Percentiles rank a stretch among this genome's conserved stretches.
phyloP scores from a whole-genome alignment of 2,329 filamentous ascomycete species.

The Cladosporium cucumerinum region DNA sequence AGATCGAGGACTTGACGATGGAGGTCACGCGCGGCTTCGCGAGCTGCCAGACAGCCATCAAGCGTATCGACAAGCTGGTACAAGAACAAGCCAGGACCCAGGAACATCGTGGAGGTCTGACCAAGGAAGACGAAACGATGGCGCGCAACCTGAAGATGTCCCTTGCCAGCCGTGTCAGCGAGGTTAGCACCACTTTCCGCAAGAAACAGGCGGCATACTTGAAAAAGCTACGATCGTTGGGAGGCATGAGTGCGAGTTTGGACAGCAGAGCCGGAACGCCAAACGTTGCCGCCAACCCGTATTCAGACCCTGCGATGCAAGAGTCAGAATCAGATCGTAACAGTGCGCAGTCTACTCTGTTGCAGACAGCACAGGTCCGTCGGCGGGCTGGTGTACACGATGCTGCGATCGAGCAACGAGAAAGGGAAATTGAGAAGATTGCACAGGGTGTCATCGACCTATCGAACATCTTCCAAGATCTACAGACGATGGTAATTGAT shows the following conservation, averaged over 20 bases:
- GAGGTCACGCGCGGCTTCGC: slow-evolving; percentile 87
- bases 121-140: slow-evolving; percentile 87
- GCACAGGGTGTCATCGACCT: slow-evolving; percentile 97
- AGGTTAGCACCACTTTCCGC: slow-evolving; percentile 73
- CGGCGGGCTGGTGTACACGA: slow-evolving; percentile 70
- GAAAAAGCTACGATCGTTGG: slow-evolving; percentile 55
- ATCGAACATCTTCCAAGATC: slow-evolving; percentile 91
- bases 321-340: slow-evolving; percentile 92
- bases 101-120: slow-evolving; percentile 61
- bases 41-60: slow-evolving; percentile 82
- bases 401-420: slow-evolving; percentile 80
- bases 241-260: slow-evolving; percentile 49
- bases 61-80: slow-evolving; percentile 83
- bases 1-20: slow-evolving; percentile 88
- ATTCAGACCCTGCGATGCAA: slow-evolving; percentile 80
- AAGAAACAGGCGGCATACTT: slow-evolving; percentile 97
- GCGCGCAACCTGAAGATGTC: slow-evolving; percentile 82
- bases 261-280: slow-evolving; percentile 45
- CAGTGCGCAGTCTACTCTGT: slow-evolving; percentile 84
- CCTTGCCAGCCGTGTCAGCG: slow-evolving; percentile 23
- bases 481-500: slow-evolving; percentile 79
- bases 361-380: slow-evolving; percentile 62
- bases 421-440: slow-evolving; percentile 96
- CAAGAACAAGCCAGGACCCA: slow-evolving; percentile 60
- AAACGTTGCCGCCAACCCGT: slow-evolving; percentile 53